Evolutionary conservation across 768 basidiomycete genomes (phyloP).

Genomic region (Russula vinacea): DNA sequence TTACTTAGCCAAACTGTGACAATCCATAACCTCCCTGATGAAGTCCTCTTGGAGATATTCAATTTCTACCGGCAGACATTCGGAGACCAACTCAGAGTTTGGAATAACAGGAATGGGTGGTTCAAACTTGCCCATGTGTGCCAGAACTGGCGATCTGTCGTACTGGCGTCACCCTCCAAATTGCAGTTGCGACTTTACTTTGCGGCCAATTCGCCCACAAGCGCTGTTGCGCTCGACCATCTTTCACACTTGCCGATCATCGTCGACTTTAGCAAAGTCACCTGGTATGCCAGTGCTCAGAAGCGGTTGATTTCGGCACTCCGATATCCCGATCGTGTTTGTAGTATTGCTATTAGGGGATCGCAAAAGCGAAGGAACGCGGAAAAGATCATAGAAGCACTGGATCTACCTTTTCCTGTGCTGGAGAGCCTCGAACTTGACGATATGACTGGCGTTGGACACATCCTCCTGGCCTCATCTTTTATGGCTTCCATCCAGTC

Average conservation of each 20-base stretch:
- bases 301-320: background rate
- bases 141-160: background rate
- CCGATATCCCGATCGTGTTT: background rate
- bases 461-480: background rate
- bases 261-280: background rate
- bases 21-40: background rate
- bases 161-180: background rate
- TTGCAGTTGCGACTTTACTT: background rate
- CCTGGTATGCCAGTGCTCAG: no score
- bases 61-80: background rate
- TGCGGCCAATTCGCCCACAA: background rate
- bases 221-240: no score
- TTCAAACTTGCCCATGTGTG: conserved; percentile 1
- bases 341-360: background rate
- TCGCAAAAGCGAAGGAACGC: no score
- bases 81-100: background rate
- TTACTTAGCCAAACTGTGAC: background rate
- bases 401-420: background rate
- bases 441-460: no score
- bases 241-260: background rate
- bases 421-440: background rate
- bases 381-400: background rate
- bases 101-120: conserved; percentile 3
- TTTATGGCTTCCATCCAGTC: no score
- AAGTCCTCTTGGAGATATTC: background rate